Evolutionary conservation across 352 stramenopile species (phyloP).

Genomic region (Phytophthora cryptogea): DNA sequence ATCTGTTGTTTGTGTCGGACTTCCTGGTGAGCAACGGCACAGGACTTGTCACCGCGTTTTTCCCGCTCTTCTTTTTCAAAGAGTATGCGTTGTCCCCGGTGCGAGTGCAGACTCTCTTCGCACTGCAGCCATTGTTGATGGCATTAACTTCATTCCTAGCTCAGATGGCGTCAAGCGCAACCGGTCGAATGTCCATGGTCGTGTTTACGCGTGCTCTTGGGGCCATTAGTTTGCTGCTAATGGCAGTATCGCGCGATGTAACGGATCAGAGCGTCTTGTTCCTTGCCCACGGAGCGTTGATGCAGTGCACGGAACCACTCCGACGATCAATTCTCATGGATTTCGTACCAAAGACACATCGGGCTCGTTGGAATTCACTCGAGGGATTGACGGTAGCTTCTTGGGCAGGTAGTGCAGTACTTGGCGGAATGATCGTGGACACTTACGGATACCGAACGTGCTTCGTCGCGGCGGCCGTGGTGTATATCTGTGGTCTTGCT

Average conservation of each 20-base stretch:
- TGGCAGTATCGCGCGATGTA: slow-evolving; percentile 41
- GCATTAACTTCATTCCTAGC: slow-evolving; percentile 47
- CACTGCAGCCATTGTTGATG: slow-evolving; percentile 54
- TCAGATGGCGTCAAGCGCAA: slow-evolving; percentile 42
- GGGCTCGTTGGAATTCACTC: slow-evolving; percentile 73
- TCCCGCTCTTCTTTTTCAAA: slow-evolving; percentile 69
- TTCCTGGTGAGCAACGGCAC: slow-evolving; percentile 73
- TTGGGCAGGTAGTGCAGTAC: slow-evolving; percentile 66
- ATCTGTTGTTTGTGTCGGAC: slow-evolving; percentile 64
- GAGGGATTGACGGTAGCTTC: slow-evolving; percentile 66
- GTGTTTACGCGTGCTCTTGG: slow-evolving; percentile 46
- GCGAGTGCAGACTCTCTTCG: slow-evolving; percentile 59
- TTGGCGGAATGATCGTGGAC: slow-evolving; percentile 67
- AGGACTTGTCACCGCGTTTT: slow-evolving; percentile 61
- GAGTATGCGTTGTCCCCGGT: slow-evolving; percentile 63
- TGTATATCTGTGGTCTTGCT: slow-evolving; percentile 50
- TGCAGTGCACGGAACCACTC: slow-evolving; percentile 66
- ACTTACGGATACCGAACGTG: slow-evolving; percentile 66
- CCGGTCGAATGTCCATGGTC: slow-evolving; percentile 62
- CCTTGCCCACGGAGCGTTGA: slow-evolving; percentile 53
- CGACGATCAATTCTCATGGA: slow-evolving; percentile 79
- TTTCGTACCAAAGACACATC: slow-evolving; percentile 61
- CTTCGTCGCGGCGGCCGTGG: slow-evolving; percentile 53
- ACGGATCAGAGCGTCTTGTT: slow-evolving; percentile 54
- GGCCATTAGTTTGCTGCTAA: slow-evolving; percentile 49